phyloP scores from a whole-genome alignment of 768 basidiomycete genomes.

The Boletus bicolor region DNA sequence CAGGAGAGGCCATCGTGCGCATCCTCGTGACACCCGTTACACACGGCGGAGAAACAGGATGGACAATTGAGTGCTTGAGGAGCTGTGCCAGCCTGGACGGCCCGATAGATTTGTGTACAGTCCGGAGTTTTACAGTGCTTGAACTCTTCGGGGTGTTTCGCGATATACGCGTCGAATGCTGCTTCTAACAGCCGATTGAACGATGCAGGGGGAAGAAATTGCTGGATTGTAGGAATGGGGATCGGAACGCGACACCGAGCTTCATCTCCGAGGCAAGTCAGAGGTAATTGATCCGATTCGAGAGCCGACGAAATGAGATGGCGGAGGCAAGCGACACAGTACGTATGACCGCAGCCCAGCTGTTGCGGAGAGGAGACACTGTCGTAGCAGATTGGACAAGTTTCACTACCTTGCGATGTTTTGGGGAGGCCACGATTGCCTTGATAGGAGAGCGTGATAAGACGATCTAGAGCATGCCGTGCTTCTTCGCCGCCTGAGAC shows the following conservation, averaged over 20 bases:
- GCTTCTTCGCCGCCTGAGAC: conserved; percentile 59
- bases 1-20: conserved; percentile 64
- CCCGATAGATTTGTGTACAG: conserved; percentile 69
- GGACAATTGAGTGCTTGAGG: conserved; percentile 53
- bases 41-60: conserved; percentile 63
- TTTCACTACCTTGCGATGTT: conserved; percentile 7
- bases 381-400: conserved; percentile 58
- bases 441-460: conserved; percentile 42
- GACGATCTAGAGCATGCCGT: conserved; percentile 41
- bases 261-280: conserved; percentile 66
- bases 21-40: conserved; percentile 57
- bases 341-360: conserved; percentile 62
- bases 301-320: conserved; percentile 55
- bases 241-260: conserved; percentile 54
- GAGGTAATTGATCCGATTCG: conserved; percentile 57
- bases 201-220: conserved; percentile 46
- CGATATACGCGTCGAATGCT: conserved; percentile 56
- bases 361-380: conserved; percentile 39
- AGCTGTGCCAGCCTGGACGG: conserved; percentile 39
- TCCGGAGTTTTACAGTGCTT: conserved; percentile 78
- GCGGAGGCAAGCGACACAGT: conserved; percentile 60
- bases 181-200: conserved; percentile 55
- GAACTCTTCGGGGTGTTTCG: conserved; percentile 55
- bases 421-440: conserved; percentile 5
- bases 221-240: conserved; percentile 48